Evolutionary conservation across 208 protist genomes (phyloP), one percentile per base, ranked within the genome.

Genomic region (Leishmania arabica): DNA sequence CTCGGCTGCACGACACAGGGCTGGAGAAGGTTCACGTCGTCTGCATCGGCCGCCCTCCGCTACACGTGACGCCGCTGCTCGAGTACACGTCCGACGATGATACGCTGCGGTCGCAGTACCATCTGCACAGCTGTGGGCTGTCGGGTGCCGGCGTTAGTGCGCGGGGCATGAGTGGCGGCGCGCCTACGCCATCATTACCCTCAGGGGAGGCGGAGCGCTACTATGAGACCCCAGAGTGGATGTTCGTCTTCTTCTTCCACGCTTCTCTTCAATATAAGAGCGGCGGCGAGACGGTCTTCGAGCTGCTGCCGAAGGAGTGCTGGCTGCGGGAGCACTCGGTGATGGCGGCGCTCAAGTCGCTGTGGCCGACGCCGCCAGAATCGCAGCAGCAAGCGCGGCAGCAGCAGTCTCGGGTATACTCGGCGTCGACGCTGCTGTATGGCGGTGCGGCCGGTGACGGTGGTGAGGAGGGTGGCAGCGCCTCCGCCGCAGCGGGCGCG

Each of bases 41-140:
- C 17, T 96, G 91, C 78, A 86, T 97, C n/a, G 94, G 94, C 42
- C 91, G 91, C 27, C 94, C 94, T 9, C 92, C 94, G 37, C 84
- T 97, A 60, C 94, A 97, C 80, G 81, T 85, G 17, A 93, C 90
- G 19, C 94, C 94, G 65, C 87, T 97, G 62, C 88, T 97, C 21
- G 91, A 93, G 84, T 97, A 95, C 87, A 82, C 87, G 1, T 80
- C 78, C 5, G 70, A 72, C 47, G 94, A 97, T 80, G 86, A 89
- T 31, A 91, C 90, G 37, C 86, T 95, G 77, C 89, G 90, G 6
- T 80, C 89, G 65, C 92, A 95, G 87, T 93, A 95, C 78, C 91
- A 96, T 77, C 69, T 96, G 60, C 83, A 90, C 74, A 84, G 82
- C 53, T 62, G 76, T 69, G 75, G 76, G 47, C 81, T 73, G 68